Percentiles rank a stretch among this genome's conserved stretches.
These are phyloP conservation scores for Ilyonectria sp. DNA, from an alignment of 2,329 filamentous ascomycete species.

Conservation along the genomic window DNA sequence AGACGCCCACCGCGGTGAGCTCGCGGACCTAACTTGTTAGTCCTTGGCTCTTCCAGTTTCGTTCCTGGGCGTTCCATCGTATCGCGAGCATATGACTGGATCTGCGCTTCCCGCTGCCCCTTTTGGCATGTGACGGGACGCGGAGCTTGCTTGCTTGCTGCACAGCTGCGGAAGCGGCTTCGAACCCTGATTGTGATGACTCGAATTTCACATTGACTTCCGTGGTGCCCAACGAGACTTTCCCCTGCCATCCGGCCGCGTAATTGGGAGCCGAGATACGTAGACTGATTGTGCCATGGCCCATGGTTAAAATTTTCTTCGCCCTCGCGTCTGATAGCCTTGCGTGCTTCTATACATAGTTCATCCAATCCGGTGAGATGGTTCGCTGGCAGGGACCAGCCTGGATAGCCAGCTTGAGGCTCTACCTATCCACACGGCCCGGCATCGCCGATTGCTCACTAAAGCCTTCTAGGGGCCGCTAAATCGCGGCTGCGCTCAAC, in stretches of 20 bases:
- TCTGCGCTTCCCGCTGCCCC: conserved; percentile 18
- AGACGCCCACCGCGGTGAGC: not conserved
- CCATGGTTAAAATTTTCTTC: conserved; percentile 7
- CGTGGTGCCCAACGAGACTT: conserved; percentile 12
- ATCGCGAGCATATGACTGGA: conserved; percentile 4
- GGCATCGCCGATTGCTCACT: conserved; percentile 22
- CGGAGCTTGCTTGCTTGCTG: conserved; percentile 12
- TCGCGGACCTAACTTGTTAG: not conserved
- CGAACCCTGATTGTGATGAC: conserved; percentile 10
- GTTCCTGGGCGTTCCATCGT: not conserved
- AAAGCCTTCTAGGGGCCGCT: conserved; percentile 29
- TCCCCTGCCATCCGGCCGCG: conserved; percentile 10
- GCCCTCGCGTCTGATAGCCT: conserved; percentile 19
- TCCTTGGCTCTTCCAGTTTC: not conserved
- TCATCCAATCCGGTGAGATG: conserved; percentile 15
- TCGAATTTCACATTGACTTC: conserved; percentile 10
- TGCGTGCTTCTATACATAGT: conserved; percentile 18
- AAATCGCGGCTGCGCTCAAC: conserved; percentile 14
- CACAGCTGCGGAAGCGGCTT: conserved; percentile 9
- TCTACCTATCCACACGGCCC: conserved; percentile 32
- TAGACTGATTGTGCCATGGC: not conserved
- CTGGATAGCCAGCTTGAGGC: conserved; percentile 12
- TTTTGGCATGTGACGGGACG: conserved; percentile 16
- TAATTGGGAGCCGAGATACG: conserved; percentile 11
- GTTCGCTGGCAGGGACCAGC: conserved; percentile 20